Conservation (phyloP, 2,329 filamentous ascomycete species). For the Dendrostoma leiphaemia region DNA sequence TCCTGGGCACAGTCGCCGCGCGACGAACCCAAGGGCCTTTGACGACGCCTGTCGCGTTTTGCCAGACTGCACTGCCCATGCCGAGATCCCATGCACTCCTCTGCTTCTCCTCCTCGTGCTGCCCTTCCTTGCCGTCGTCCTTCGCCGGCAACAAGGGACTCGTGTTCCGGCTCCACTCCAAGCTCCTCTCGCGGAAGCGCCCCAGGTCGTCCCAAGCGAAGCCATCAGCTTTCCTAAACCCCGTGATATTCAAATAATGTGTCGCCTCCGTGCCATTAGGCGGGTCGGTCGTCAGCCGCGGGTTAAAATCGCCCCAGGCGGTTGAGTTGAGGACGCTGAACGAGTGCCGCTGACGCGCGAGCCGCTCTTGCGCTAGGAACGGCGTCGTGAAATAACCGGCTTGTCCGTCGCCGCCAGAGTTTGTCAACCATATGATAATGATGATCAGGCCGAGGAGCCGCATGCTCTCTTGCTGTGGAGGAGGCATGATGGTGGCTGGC, state of each 20-base stretch:
- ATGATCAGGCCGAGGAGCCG: slow-evolving; percentile 43
- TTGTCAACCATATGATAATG: slow-evolving; percentile 42
- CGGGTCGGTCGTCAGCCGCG: slow-evolving; percentile 31
- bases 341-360: slow-evolving; percentile 50
- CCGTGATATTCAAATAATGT: slow-evolving; percentile 69
- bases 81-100: slow-evolving; percentile 28
- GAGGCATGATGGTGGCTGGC: slow-evolving; percentile 40
- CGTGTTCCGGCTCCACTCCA: slow-evolving; percentile 57
- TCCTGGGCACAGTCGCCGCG: slow-evolving; percentile 44
- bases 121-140: slow-evolving; percentile 38
- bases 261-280: slow-evolving; percentile 28
- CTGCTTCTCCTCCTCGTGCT: slow-evolving; percentile 31
- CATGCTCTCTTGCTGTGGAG: slow-evolving; percentile 41
- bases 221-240: slow-evolving; percentile 70
- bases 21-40: slow-evolving; percentile 72
- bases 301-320: slow-evolving; percentile 59
- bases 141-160: slow-evolving; percentile 37
- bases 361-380: slow-evolving; percentile 41
- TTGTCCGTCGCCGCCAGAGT: slow-evolving; percentile 38
- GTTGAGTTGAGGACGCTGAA: slow-evolving; percentile 55
- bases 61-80: slow-evolving; percentile 56
- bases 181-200: slow-evolving; percentile 63
- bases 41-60: slow-evolving; percentile 74
- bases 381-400: slow-evolving; percentile 42
- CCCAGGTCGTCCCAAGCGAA: slow-evolving; percentile 76